These are phyloP conservation scores for Colletotrichum falcatum DNA, from an alignment of 2,329 filamentous ascomycete species.

Conservation along the genomic window DNA sequence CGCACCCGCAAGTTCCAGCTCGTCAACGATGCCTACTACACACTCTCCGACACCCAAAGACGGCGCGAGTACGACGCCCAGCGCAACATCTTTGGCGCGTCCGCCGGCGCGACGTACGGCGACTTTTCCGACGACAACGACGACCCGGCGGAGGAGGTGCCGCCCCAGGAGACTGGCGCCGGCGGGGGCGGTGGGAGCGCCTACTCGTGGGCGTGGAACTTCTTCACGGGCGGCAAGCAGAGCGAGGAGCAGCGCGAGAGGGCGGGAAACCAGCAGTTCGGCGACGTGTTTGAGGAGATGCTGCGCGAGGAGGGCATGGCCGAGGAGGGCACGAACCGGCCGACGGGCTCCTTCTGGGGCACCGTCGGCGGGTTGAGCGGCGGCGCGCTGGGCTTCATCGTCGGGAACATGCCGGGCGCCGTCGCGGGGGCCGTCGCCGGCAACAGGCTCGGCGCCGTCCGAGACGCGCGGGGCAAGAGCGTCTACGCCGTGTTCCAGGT, in stretches of 20 bases:
- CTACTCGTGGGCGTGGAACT: constrained; percentile 84
- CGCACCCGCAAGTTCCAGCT: constrained; percentile 92
- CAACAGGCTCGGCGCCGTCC: constrained; percentile 88
- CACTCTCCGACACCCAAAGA: constrained; percentile 81
- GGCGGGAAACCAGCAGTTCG: constrained; percentile 84
- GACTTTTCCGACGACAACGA: constrained; percentile 55
- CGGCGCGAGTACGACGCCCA: constrained; percentile 88
- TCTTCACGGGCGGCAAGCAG: constrained; percentile 60
- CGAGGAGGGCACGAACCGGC: constrained; percentile 69
- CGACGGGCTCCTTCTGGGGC: constrained; percentile 85
- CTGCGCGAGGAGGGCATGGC: constrained; percentile 87
- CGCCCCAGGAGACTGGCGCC: constrained; percentile 45
- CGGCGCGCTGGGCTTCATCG: constrained; percentile 92
- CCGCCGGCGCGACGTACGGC: constrained; percentile 46
- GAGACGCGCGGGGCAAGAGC: constrained; percentile 93
- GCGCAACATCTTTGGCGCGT: constrained; percentile 67
- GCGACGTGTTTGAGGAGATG: constrained; percentile 91
- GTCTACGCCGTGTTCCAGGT: constrained; percentile 89
- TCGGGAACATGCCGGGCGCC: constrained; percentile 90
- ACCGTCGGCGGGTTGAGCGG: constrained; percentile 88
- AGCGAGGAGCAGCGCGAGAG: constrained; percentile 58
- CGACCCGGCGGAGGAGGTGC: constrained; percentile 46
- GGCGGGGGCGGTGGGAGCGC: constrained; percentile 51
- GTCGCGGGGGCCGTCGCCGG: constrained; percentile 92
- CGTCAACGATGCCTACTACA: constrained; percentile 94